Evolutionary conservation across 768 basidiomycete species (phyloP).

Genomic region (Naganishia antarctica): DNA sequence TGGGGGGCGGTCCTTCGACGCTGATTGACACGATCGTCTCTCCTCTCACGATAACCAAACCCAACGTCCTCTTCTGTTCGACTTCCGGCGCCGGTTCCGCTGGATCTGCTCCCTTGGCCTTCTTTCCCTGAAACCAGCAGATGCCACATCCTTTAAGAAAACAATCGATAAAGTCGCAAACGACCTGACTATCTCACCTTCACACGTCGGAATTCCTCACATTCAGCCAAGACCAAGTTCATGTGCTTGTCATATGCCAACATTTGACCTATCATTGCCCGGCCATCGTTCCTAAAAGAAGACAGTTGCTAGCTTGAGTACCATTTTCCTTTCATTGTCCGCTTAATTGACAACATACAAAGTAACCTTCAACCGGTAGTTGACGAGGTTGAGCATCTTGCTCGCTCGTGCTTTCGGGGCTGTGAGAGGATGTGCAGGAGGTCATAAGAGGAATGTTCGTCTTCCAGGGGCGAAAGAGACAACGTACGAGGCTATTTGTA

Average conservation of each 20-base stretch:
- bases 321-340: neutral
- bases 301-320: too few species aligned
- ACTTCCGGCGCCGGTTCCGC: slow-evolving; percentile 58
- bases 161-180: too few species aligned
- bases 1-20: slow-evolving; percentile 91
- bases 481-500: slow-evolving; percentile 14
- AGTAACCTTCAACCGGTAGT: slow-evolving; percentile 94
- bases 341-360: slow-evolving; percentile 59
- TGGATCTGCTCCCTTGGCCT: slow-evolving; percentile 57
- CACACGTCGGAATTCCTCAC: slow-evolving; percentile 93
- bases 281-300: slow-evolving; percentile 63
- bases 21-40: slow-evolving; percentile 92
- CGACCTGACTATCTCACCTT: slow-evolving; percentile 61
- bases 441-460: neutral
- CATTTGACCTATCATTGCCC: slow-evolving; percentile 94
- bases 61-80: slow-evolving; percentile 92
- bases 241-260: slow-evolving; percentile 99
- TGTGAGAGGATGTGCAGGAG: slow-evolving; percentile 8
- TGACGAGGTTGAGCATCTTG: slow-evolving; percentile 95
- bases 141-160: too few species aligned
- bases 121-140: slow-evolving; percentile 56
- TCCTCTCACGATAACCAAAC: slow-evolving; percentile 92
- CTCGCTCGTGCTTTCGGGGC: slow-evolving; percentile 93
- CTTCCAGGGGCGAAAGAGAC: too few species aligned
- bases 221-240: slow-evolving; percentile 97